Percentiles rank a stretch among this genome's conserved stretches.
phyloP scores from a whole-genome alignment of 169 alveolate genomes.

The Babesia bovis region DNA sequence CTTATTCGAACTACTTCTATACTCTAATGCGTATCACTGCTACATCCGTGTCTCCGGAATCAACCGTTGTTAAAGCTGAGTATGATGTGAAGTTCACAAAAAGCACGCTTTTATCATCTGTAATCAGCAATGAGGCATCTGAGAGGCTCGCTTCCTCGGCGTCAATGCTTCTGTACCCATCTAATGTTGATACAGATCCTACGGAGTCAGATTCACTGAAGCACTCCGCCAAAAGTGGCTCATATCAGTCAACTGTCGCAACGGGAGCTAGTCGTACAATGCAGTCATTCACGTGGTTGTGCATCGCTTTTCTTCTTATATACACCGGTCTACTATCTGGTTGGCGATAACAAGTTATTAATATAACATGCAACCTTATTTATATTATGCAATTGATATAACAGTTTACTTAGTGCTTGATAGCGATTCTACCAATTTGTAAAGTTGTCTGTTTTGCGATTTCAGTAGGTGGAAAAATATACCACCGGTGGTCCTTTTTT shows the following conservation, averaged over 20 bases:
- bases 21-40: constrained; percentile 52
- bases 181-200: neutral
- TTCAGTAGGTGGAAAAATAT: constrained; percentile 55
- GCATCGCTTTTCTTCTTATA: neutral
- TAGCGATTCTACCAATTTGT: constrained; percentile 28
- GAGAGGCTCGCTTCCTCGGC: constrained; percentile 15
- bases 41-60: neutral
- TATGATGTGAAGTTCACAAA: constrained; percentile 43
- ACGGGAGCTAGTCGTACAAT: neutral
- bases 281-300: neutral
- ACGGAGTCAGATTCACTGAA: neutral
- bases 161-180: neutral
- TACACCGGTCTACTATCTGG: constrained; percentile 12
- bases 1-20: constrained; percentile 51
- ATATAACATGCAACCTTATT: neutral
- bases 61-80: constrained; percentile 21
- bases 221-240: neutral
- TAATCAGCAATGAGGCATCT: constrained; percentile 50
- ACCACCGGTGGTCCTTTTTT: constrained; percentile 62
- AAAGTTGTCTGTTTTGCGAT: constrained; percentile 25
- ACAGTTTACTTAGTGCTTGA: no score
- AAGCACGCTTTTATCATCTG: constrained; percentile 27
- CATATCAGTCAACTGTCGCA: neutral
- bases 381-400: neutral
- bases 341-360: neutral